Evolutionary conservation across 371 early-diverging fungal genomes (phyloP).

Genomic region (Dichotomocladium elegans): DNA sequence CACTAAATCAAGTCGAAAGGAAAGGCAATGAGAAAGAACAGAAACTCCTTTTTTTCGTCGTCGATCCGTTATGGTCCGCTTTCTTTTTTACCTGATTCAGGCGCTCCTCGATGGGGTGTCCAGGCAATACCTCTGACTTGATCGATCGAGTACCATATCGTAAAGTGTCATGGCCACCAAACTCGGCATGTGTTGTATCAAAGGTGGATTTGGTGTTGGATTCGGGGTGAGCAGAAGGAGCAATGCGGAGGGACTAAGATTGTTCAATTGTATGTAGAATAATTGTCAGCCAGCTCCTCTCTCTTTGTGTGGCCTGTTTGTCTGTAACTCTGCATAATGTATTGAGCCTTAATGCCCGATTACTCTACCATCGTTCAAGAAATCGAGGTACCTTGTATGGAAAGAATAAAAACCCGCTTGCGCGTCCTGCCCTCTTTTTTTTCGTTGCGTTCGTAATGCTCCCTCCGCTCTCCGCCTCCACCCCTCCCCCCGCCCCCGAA

Average conservation of each 20-base stretch:
- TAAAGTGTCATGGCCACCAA: conserved; percentile 83
- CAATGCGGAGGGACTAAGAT: conserved; percentile 43
- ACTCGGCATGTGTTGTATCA: conserved; percentile 58
- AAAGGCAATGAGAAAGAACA: background rate
- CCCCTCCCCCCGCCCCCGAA: no score
- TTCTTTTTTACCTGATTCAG: conserved; percentile 54
- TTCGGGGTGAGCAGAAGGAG: conserved; percentile 41
- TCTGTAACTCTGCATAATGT: no score
- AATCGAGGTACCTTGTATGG: no score
- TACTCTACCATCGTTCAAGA: no score
- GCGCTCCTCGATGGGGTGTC: conserved; percentile 80
- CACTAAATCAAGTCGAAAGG: conserved; percentile 51
- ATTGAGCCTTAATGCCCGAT: no score
- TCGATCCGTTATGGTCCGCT: background rate
- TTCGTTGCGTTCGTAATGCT: no score
- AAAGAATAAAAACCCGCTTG: no score
- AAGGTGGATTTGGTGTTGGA: conserved; percentile 40
- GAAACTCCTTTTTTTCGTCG: background rate
- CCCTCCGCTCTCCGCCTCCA: no score
- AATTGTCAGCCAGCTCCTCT: no score
- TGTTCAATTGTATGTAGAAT: no score
- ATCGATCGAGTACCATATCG: conserved; percentile 78
- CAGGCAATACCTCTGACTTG: conserved; percentile 59
- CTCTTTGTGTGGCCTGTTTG: no score
- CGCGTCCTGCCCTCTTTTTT: no score